Base-by-base conservation (phyloP, 176 grass and related monocot species). In the Alopecurus myosuroides region DNA sequence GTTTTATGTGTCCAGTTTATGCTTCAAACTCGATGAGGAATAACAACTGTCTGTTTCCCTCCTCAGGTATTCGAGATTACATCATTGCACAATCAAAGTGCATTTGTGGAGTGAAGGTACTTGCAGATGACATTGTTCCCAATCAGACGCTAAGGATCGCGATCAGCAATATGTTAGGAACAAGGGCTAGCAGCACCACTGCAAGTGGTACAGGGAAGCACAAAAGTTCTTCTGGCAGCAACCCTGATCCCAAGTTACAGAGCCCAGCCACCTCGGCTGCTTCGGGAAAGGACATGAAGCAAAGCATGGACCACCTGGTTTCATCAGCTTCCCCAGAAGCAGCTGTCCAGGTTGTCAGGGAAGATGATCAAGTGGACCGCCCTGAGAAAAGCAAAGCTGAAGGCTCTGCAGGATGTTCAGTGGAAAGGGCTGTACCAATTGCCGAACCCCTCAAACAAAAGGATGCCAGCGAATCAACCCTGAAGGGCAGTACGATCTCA, bases 51-150 rank as follows among this genome's bases (percentile, higher is more conserved):
- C 4, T 77, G 1, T 80, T 68, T 87, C 22, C 4, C 5, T 48
- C 60, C n/a, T 71, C 88, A 94, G 92, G 92, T 66, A 94, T 94
- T 51, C 84, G 86, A 45, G 83, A 84, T 67, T 71, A 91, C 77
- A 86, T 91, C 36, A 86, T 86, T 67, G 78, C 64, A 11, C 39
- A 86, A 40, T 84, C 62, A 7, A 88, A 88, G 83, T 94, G 92
- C 69, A 49, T 84, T 70, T 94, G 92, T 90, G 92, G 92, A 65
- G 83, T 82, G 34, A 86, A 86, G 65, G 58, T 77, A 1, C 83
- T 94, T 51, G 92, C 92, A 86, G 92, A 94, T 84, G 83, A 86
- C 14, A 86, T 94, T 25, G 62, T 91, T 86, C 89, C 89, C 41
- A 94, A 94, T 69, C 86, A 81, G 14, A 94, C 92, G 44, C 76